These are phyloP conservation scores for Astrothelium subdiscretum DNA, from an alignment of 495 filamentous ascomycete genomes.

Conservation along the genomic window DNA sequence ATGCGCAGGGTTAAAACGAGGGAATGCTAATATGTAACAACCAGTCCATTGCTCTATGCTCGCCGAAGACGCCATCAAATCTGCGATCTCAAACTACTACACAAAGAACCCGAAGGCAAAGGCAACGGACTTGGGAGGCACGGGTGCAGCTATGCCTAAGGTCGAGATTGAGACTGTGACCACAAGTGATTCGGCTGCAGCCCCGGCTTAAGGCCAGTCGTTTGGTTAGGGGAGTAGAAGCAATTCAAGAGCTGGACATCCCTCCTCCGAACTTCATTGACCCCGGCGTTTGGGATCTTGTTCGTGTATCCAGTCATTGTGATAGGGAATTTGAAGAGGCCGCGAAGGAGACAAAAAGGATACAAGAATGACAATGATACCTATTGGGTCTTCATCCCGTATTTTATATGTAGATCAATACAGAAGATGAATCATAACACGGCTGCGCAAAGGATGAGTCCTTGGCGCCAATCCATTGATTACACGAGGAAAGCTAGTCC, in stretches of 20 bases:
- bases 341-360: not conserved
- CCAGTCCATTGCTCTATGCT: conserved; percentile 97
- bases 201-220: not conserved
- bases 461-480: no score
- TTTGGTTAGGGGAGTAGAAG: not conserved
- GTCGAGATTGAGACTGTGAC: conserved; percentile 32
- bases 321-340: not conserved
- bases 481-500: no score
- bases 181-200: conserved; percentile 8
- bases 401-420: not conserved
- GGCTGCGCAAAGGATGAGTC: no score
- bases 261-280: not conserved
- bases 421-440: no score
- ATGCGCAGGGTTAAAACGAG: not conserved
- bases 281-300: not conserved
- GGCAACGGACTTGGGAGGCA: conserved; percentile 62
- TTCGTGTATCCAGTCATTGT: not conserved
- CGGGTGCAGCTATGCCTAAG: conserved; percentile 40
- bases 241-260: not conserved
- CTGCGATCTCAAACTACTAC: conserved; percentile 96
- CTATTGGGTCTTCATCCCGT: not conserved
- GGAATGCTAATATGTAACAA: conserved; percentile 2
- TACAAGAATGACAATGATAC: not conserved
- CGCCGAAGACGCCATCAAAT: conserved; percentile 98
- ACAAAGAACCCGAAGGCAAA: conserved; percentile 79